A percentile compares a stretch with the other conserved stretches of the same genome.
Conservation (phyloP, 768 basidiomycete species). For the Phlebiopsis flavidoalba region DNA sequence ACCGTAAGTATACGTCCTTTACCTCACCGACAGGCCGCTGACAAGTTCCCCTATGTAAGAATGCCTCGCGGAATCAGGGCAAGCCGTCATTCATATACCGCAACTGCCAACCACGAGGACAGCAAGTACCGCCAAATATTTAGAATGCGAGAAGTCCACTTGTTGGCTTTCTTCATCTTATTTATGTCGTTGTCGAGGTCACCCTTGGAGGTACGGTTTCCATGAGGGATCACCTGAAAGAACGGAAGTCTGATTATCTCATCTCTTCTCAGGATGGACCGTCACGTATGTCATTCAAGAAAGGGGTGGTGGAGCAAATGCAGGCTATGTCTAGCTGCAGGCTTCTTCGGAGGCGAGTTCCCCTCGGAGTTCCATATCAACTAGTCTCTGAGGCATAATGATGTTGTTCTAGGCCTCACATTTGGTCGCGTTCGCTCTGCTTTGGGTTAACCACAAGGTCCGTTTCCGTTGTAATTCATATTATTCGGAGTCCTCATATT, state of each 20-base stretch:
- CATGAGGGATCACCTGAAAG: no score
- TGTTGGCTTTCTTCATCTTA: slow-evolving; percentile 38
- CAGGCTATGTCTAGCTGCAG: slow-evolving; percentile 48
- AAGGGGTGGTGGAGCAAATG: slow-evolving; percentile 38
- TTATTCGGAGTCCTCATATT: neutral
- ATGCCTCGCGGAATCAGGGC: slow-evolving; percentile 49
- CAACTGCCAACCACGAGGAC: slow-evolving; percentile 21
- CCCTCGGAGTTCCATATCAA: neutral
- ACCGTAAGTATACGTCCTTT: slow-evolving; percentile 40
- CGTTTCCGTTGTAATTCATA: neutral
- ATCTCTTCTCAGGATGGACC: slow-evolving; percentile 43
- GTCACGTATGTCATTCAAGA: slow-evolving; percentile 45
- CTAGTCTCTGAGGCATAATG: no score
- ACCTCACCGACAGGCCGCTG: neutral
- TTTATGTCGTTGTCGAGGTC: slow-evolving; percentile 38
- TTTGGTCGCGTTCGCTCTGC: slow-evolving; percentile 46
- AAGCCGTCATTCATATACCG: slow-evolving; percentile 34
- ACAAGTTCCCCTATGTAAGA: slow-evolving; percentile 32
- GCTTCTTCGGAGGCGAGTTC: slow-evolving; percentile 39
- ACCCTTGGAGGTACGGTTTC: slow-evolving; percentile 28
- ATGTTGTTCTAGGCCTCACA: slow-evolving; percentile 38
- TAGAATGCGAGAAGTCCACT: slow-evolving; percentile 31
- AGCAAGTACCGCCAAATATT: slow-evolving; percentile 46
- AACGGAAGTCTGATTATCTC: neutral
- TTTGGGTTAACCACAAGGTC: slow-evolving; percentile 46